Base-by-base conservation (phyloP, 1,284 basidiomycete genomes). In the Peniophora sp. region DNA sequence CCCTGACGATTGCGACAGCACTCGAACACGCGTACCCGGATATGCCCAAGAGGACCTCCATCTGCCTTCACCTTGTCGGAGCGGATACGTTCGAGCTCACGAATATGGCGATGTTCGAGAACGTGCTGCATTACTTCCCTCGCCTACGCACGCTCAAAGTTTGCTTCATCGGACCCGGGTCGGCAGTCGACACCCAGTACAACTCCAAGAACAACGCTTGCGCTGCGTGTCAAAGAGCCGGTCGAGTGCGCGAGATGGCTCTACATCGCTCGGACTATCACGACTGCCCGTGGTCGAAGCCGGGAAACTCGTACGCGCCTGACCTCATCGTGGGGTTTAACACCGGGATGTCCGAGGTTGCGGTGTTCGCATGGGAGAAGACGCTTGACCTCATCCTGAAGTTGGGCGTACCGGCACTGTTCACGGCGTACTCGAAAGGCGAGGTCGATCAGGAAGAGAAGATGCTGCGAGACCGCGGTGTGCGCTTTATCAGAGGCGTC, bases 251-350 rank as follows among this genome's bases (percentile, higher is more conserved):
- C 9, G 39, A 41, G 15, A n/a, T 22, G 8, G 8, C 8, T 8
- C n/a, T 8, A 5, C 6, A 6, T 6, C 39, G 15, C 24, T 5
- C 8, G 11, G n/a, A 47, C 47, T 57, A 55, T 51, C 51, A 53
- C 43, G 49, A 46, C 0, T 55, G 27, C 12, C 27, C 27, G 12
- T 32, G 27, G 27, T 5, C 27, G 12, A 5, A 32, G 6, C 27
- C 27, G 5, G 5, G 6, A 32, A 5, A 12, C 12, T 12, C 27
- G 12, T 6, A 32, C 27, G 49, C 45, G 2, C 52, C 56, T 3
- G 56, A 57, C 47, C 42, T 56, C 15, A 36, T 54, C 27, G 52
- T 48, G 1, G 51, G 51, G 3, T 52, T 56, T 54, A 55, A 57
- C 34, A 57, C 54, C 10, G 56, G 56, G 0, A 49, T 53, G 52